Percentiles rank a stretch among this genome's conserved stretches.
These are phyloP conservation scores for Sporothrix schenckii DNA, from an alignment of 2,329 filamentous ascomycete genomes.

Conservation along the genomic window DNA sequence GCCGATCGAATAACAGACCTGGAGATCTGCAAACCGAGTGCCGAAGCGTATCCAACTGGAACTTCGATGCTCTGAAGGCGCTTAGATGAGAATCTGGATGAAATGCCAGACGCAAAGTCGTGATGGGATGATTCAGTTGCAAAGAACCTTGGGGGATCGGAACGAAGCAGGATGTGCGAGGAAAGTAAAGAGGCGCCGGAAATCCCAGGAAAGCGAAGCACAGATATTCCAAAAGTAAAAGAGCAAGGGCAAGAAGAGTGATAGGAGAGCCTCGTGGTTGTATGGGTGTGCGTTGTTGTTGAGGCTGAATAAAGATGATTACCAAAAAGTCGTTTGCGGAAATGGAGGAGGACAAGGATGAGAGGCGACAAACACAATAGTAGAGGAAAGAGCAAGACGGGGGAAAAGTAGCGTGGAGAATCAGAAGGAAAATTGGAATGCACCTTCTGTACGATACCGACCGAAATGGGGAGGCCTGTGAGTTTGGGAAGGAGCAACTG, in stretches of 20 bases:
- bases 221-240: slow-evolving; percentile 23
- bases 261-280: background rate
- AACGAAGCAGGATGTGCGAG: background rate
- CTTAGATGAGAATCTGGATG: background rate
- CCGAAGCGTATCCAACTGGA: background rate
- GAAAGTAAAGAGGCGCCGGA: slow-evolving; percentile 16
- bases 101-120: background rate
- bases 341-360: slow-evolving; percentile 19
- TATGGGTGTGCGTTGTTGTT: background rate
- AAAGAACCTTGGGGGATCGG: background rate
- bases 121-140: background rate
- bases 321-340: slow-evolving; percentile 17
- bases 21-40: background rate
- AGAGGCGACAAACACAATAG: slow-evolving; percentile 7
- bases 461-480: slow-evolving; percentile 2
- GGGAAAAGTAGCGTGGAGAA: slow-evolving; percentile 20
- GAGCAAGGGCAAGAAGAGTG: background rate
- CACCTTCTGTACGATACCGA: background rate
- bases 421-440: slow-evolving; percentile 30
- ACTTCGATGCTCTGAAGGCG: background rate
- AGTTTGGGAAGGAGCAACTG: slow-evolving; percentile 24
- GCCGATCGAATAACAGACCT: background rate
- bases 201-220: slow-evolving; percentile 14
- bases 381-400: slow-evolving; percentile 8
- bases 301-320: slow-evolving; percentile 19